Evolutionary conservation across 495 filamentous ascomycete genomes (phyloP), one percentile per base, ranked within the genome.

Genomic region (Xylaria palmicola): DNA sequence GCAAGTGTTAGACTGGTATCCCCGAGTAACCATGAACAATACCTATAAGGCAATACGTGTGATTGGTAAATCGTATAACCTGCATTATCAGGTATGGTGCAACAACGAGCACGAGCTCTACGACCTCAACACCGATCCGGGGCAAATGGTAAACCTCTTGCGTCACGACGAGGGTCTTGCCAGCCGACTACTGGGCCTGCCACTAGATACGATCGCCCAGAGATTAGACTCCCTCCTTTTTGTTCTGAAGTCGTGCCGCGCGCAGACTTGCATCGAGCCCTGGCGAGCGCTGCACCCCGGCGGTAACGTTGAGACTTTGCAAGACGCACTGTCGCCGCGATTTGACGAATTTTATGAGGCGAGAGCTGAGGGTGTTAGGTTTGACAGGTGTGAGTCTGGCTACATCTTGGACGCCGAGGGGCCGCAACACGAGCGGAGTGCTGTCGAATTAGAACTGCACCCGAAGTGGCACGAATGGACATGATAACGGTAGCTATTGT

Each of bases 61-160:
- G 15, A 69, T 85, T 15, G 75, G 82, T 4, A 64, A 79, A 5
- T 73, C 64, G 6, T 86, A 88, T 58, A 79, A 83, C 55, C 67
- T 88, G 1, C 85, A 85, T 57, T 89, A 89, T 51, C 80, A 86
- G 0, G 85, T 88, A 0, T 88, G 85, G 83, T 89, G 87, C 62
- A 86, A 70, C 40, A 82, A 83, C 47, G 85, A 88, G 66, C 81
- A 85, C 45, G 85, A 89, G 63, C 71, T 89, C 2, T 88, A 88
- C 54, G 85, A 89, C 52, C 68, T 88, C 3, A 80, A 72, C 79
- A 81, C 78, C 5, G 86, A 89, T 59, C 83, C 82, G 0, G 83
- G 83, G 59, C 82, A 89, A 63, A 63, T 87, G 48, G 64, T 78
- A 59, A 90, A 90, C 60, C 75, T 89, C 0, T 78, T 86, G 22